A percentile compares a stretch with the other conserved stretches of the same genome.
Conservation (phyloP, 805 yeast species). For the Yamadazyma scolyti region DNA sequence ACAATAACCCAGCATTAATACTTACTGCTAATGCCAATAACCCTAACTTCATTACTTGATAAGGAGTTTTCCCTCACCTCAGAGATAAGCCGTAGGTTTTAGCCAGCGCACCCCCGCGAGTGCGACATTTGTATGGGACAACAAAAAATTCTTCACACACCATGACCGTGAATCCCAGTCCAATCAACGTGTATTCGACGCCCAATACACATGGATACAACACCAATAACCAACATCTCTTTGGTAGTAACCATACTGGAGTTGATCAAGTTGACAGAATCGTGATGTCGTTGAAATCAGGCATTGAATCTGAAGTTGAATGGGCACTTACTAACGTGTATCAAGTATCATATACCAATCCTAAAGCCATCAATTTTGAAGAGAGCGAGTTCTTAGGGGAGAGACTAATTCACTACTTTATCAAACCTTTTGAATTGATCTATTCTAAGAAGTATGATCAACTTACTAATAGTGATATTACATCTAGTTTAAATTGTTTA, state of each 20-base stretch:
- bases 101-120: too few relatives aligned
- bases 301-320: conserved; percentile 61
- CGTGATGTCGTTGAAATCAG: conserved; percentile 64
- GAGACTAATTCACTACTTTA: conserved; percentile 35
- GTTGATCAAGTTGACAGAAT: conserved; percentile 62
- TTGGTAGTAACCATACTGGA: conserved; percentile 46
- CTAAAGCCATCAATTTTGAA: conserved; percentile 47
- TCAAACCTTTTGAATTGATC: conserved; percentile 27
- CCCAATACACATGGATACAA: background rate
- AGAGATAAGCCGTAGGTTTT: too few relatives aligned
- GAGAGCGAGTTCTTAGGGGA: conserved; percentile 39
- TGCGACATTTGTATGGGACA: too few relatives aligned
- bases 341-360: conserved; percentile 46
- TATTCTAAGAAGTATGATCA: conserved; percentile 13
- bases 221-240: conserved; percentile 7
- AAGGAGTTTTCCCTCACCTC: too few relatives aligned
- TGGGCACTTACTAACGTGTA: conserved; percentile 64
- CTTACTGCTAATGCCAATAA: too few relatives aligned
- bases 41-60: too few relatives aligned
- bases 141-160: too few relatives aligned
- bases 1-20: too few relatives aligned
- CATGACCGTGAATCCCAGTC: conserved; percentile 4
- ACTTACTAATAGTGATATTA: conserved; percentile 17
- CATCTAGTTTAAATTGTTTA: conserved; percentile 42
- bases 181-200: conserved; percentile 6